Evolutionary conservation across 352 stramenopile genomes (phyloP), one percentile per base, ranked within the genome.

Genomic region (Phytophthora idaei): DNA sequence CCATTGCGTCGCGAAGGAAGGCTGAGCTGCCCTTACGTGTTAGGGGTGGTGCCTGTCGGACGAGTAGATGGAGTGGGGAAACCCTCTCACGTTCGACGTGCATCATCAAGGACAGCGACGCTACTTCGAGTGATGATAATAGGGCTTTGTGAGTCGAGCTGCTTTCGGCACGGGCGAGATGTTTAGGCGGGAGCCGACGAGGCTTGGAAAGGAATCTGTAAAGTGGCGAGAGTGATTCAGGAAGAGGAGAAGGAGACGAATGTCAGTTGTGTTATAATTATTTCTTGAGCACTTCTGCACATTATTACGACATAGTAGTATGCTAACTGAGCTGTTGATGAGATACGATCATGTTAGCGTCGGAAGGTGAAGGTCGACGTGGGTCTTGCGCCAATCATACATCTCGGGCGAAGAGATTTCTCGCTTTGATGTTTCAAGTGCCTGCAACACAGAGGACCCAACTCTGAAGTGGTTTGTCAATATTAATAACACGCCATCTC

Each of bases 401-500:
- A 32, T 57, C 0, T 62, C 64, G 5, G 44, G 10, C 2, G 44
- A 52, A 4, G 47, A 48, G 15, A 47, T 53, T 2, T 71, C 61
- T 25, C 39, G 50, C 21, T 46, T 71, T 41, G 56, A 82, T n/a
- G 60, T 70, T 58, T 94, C 86, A 32, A 94, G 84, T 4, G 86
- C 84, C 53, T 87, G 76, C 25, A 94, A 73, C 27, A 75, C 67
- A n/a, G 56, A 69, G 6, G 67, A 72, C n/a, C 67, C 67, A 58
- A 64, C 62, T 63, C 67, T 74, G 15, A 3, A 32, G 0, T 47
- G 45, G 27, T 21, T n/a, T 56, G 56, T 63, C 44, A 64, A 54
- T 39, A 12, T 34, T 6, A 36, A n/a, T 14, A 14, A 46, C 3
- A 15, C 41, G 21, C 17, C 12, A 42, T 42, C 36, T 39, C 6